Conservation (phyloP, 352 stramenopile genomes). For the Albugo laibachii region DNA sequence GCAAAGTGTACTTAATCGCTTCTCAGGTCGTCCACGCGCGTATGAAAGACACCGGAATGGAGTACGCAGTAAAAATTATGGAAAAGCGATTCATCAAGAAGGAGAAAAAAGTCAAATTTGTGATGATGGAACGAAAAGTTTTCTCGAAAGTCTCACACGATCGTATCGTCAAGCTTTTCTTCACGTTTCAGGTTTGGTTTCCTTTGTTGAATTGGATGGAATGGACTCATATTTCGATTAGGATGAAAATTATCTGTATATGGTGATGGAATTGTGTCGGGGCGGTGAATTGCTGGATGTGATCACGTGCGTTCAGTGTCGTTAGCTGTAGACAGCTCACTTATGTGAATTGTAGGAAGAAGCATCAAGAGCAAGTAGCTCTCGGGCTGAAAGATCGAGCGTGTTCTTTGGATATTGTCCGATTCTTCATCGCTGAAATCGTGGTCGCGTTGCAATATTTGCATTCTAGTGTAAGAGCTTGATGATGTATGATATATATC, state of each 20-base stretch:
- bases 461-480: slow-evolving; percentile 44
- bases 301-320: slow-evolving; percentile 31
- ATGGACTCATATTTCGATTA: slow-evolving; percentile 1
- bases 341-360: slow-evolving; percentile 18
- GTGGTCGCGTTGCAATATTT: slow-evolving; percentile 87
- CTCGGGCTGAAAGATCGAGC: slow-evolving; percentile 34
- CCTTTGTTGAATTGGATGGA: slow-evolving; percentile 1
- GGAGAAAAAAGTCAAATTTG: slow-evolving; percentile 83
- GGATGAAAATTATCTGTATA: slow-evolving; percentile 76
- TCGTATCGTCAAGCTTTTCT: slow-evolving; percentile 80
- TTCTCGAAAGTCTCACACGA: slow-evolving; percentile 79
- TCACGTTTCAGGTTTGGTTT: slow-evolving; percentile 66
- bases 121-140: slow-evolving; percentile 84
- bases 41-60: slow-evolving; percentile 71
- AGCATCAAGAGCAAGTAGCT: slow-evolving; percentile 45
- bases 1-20: not conserved
- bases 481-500: not conserved
- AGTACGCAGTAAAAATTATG: slow-evolving; percentile 86
- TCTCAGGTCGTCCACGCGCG: slow-evolving; percentile 58
- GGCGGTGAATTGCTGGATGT: slow-evolving; percentile 72
- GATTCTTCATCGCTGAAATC: slow-evolving; percentile 90
- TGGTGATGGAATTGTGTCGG: slow-evolving; percentile 80
- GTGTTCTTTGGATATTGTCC: slow-evolving; percentile 66
- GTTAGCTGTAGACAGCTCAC: no score
- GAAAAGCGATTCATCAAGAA: slow-evolving; percentile 81